Conservation (phyloP, 139 green algal species). For the Auxenochlorella pyrenoidosa region DNA sequence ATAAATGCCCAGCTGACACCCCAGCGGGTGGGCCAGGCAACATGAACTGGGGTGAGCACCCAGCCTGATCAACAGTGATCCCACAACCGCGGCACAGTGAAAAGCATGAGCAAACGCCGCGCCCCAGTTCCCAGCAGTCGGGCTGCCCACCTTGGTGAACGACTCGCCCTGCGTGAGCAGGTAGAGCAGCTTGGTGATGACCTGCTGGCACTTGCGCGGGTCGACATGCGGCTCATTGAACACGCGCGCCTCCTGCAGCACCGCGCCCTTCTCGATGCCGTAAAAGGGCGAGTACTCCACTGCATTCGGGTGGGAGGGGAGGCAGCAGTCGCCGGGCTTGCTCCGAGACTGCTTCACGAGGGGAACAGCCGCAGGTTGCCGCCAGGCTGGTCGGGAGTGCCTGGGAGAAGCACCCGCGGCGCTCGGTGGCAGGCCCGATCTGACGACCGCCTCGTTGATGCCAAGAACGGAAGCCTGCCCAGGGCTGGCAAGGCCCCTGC, state of each 20-base stretch:
- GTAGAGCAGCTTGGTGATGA: constrained; percentile 99
- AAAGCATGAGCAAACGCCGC: background rate
- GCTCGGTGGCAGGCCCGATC: background rate
- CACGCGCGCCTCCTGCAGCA: constrained; percentile 96
- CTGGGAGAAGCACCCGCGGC: background rate
- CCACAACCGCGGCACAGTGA: background rate
- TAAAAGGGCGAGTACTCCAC: constrained; percentile 99
- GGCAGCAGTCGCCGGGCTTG: no score
- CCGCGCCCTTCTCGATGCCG: constrained; percentile 98
- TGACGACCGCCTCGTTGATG: background rate
- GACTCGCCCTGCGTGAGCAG: constrained; percentile 96
- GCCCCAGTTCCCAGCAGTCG: background rate
- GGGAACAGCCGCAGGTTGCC: background rate
- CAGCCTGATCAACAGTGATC: no score
- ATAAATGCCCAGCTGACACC: no score
- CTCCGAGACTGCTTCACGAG: constrained; percentile 96
- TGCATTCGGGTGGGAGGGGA: constrained; percentile 49
- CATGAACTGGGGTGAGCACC: background rate
- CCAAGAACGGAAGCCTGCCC: background rate
- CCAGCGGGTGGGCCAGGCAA: no score
- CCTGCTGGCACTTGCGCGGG: constrained; percentile 92
- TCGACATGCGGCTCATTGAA: constrained; percentile 98
- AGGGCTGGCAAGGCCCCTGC: background rate
- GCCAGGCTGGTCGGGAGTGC: background rate
- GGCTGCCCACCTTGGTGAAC: constrained; percentile 94